Conservation (phyloP, 2,329 filamentous ascomycete species). For the Grosmannia clavigera region DNA sequence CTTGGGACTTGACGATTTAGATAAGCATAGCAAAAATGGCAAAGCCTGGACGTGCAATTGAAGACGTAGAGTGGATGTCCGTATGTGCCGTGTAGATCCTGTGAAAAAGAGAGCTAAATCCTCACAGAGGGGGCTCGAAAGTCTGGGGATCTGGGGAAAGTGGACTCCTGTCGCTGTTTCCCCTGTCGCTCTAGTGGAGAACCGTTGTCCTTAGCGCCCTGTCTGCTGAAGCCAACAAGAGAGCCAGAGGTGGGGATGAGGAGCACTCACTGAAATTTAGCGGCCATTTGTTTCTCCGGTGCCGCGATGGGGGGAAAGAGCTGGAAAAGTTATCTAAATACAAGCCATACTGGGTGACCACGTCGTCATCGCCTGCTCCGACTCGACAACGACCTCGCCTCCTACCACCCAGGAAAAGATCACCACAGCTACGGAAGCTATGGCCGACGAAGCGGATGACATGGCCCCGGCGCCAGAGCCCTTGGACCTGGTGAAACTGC, state of each 20-base stretch:
- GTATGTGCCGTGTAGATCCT: background rate
- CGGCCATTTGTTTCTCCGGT: background rate
- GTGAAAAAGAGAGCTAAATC: background rate
- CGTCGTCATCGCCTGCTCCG: background rate
- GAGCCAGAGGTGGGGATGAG: background rate
- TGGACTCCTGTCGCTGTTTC: background rate
- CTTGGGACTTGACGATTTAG: background rate
- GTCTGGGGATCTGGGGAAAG: conserved; percentile 2
- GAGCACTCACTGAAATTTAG: background rate
- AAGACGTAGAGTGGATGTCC: background rate
- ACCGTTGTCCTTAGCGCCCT: background rate
- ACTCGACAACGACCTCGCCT: background rate
- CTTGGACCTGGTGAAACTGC: conserved; percentile 86
- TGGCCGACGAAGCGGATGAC: conserved; percentile 76
- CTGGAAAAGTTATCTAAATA: background rate
- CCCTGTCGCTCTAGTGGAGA: background rate
- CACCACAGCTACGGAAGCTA: conserved; percentile 22
- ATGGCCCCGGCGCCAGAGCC: conserved; percentile 71
- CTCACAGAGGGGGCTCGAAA: background rate
- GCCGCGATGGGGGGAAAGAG: background rate
- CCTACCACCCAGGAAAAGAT: background rate
- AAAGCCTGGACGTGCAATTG: background rate
- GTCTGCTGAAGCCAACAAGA: background rate
- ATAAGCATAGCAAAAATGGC: background rate
- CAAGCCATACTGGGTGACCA: background rate